A percentile compares a stretch with the other conserved stretches of the same genome.
Conservation (phyloP, 495 filamentous ascomycete species). For the Cetradonia linearis region DNA sequence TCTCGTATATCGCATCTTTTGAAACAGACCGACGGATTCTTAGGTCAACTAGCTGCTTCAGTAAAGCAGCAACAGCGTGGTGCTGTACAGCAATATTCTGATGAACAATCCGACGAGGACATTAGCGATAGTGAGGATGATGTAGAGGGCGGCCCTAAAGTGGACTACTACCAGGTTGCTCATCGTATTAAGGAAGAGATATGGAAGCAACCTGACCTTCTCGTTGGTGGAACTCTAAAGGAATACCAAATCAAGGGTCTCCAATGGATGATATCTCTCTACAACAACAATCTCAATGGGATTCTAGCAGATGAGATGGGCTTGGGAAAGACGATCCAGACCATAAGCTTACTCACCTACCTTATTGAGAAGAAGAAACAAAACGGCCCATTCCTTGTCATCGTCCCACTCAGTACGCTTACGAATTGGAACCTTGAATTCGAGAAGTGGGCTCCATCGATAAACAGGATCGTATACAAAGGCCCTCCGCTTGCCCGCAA, state of each 20-base stretch:
- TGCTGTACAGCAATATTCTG: conserved; percentile 66
- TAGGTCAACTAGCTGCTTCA: conserved; percentile 86
- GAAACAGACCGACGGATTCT: conserved; percentile 91
- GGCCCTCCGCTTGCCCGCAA: conserved; percentile 84
- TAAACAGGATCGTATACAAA: conserved; percentile 87
- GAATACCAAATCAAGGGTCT: conserved; percentile 97
- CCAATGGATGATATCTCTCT: conserved; percentile 98
- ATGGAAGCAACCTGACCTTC: conserved; percentile 64
- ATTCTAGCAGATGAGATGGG: conserved; percentile 99
- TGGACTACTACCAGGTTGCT: conserved; percentile 97
- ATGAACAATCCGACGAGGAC: conserved; percentile 45
- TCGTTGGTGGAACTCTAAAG: conserved; percentile 86
- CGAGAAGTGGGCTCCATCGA: conserved; percentile 93
- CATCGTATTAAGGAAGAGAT: conserved; percentile 92
- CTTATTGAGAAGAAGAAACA: conserved; percentile 93
- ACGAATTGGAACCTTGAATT: conserved; percentile 99
- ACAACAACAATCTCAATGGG: conserved; percentile 99
- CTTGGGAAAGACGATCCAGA: conserved; percentile 98
- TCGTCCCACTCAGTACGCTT: conserved; percentile 89
- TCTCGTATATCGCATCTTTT: conserved; percentile 96
- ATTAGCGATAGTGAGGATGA: conserved; percentile 53
- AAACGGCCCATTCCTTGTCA: conserved; percentile 87
- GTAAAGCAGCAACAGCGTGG: conserved; percentile 86
- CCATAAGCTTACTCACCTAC: conserved; percentile 93
- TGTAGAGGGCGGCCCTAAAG: conserved; percentile 55